Evolutionary conservation across 1,284 basidiomycete species (phyloP).

Genomic region (Exobasidium cylindrosporum): DNA sequence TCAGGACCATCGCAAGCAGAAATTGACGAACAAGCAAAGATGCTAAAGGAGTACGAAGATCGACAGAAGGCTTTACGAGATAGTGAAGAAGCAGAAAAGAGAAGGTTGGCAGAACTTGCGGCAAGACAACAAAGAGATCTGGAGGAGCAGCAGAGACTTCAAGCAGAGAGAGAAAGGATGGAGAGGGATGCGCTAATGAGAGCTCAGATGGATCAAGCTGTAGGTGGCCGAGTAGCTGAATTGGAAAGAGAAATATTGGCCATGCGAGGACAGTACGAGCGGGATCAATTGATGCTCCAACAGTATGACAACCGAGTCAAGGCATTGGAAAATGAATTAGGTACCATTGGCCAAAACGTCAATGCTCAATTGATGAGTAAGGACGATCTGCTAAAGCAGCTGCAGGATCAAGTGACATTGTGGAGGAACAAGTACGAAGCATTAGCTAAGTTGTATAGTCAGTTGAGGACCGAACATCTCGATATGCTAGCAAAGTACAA

Average conservation of each 20-base stretch:
- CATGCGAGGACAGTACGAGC: slow-evolving; percentile 95
- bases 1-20: slow-evolving; percentile 59
- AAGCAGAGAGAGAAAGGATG: slow-evolving; percentile 80
- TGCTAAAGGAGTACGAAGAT: slow-evolving; percentile 95
- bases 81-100: slow-evolving; percentile 79
- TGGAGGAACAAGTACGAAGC: slow-evolving; percentile 99
- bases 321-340: slow-evolving; percentile 87
- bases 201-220: slow-evolving; percentile 69
- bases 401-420: slow-evolving; percentile 92
- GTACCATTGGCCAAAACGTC: slow-evolving; percentile 73
- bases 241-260: slow-evolving; percentile 85
- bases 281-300: slow-evolving; percentile 95
- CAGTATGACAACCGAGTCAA: slow-evolving; percentile 97
- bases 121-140: slow-evolving; percentile 82
- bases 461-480: slow-evolving; percentile 92
- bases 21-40: slow-evolving; percentile 85
- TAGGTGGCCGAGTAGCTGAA: slow-evolving; percentile 64
- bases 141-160: slow-evolving; percentile 81
- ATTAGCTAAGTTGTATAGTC: slow-evolving; percentile 95
- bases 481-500: slow-evolving; percentile 98
- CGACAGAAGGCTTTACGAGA: slow-evolving; percentile 80
- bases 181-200: slow-evolving; percentile 80
- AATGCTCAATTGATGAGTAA: slow-evolving; percentile 85
- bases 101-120: slow-evolving; percentile 71
- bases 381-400: slow-evolving; percentile 90